These are phyloP conservation scores for Vararia minispora DNA, from an alignment of 768 basidiomycete genomes.

Conservation along the genomic window DNA sequence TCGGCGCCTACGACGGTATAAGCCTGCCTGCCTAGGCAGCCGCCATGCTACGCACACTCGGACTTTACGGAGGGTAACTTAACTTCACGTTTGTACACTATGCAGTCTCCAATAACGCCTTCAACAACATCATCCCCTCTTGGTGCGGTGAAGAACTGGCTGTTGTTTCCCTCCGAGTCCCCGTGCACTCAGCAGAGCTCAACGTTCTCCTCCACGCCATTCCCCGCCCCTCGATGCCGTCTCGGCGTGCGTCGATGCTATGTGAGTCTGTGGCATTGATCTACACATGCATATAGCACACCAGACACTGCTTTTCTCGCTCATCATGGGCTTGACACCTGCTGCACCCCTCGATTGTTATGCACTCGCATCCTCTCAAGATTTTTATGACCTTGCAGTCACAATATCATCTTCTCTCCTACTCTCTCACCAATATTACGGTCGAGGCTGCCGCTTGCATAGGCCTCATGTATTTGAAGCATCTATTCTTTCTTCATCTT, in stretches of 20 bases:
- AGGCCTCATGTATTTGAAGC: slow-evolving; percentile 67
- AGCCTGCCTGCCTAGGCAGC: too few species aligned
- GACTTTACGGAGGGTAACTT: too few species aligned
- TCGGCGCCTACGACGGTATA: too few species aligned
- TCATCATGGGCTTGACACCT: slow-evolving; percentile 59
- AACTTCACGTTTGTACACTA: too few species aligned
- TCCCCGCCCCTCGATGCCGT: slow-evolving; percentile 55
- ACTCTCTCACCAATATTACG: slow-evolving; percentile 52
- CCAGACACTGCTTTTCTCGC: slow-evolving; percentile 42
- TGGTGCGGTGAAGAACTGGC: too few species aligned
- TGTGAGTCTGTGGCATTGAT: slow-evolving; percentile 50
- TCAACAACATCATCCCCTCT: slow-evolving; percentile 45
- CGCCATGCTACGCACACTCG: too few species aligned
- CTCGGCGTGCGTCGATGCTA: slow-evolving; percentile 39
- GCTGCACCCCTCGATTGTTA: slow-evolving; percentile 62
- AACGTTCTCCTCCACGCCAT: slow-evolving; percentile 66
- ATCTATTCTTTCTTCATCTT: slow-evolving; percentile 75
- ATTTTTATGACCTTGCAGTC: slow-evolving; percentile 65
- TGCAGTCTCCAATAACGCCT: slow-evolving; percentile 57
- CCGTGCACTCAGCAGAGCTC: slow-evolving; percentile 48
- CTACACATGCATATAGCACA: slow-evolving; percentile 36
- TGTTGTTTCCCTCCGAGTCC: slow-evolving; percentile 41
- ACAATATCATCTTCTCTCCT: slow-evolving; percentile 66
- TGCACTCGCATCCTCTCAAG: slow-evolving; percentile 53
- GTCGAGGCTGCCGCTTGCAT: slow-evolving; percentile 63